Conservation (phyloP, 2,329 filamentous ascomycete species). For the Cladophialophora carrionii region DNA sequence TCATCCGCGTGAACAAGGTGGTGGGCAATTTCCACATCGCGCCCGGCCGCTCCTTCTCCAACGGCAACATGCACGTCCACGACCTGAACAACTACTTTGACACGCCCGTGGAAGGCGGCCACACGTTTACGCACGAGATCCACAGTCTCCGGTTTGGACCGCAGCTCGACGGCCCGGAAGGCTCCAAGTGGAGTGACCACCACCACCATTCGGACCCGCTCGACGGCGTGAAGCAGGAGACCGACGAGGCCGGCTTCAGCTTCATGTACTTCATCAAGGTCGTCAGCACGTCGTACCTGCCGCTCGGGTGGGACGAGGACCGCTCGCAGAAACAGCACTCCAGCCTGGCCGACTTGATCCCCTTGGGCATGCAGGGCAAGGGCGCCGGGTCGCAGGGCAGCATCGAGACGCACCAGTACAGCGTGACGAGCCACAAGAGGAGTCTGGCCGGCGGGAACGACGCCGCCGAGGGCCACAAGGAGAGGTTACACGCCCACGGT, state of each 20-base stretch:
- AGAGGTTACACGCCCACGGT: constrained; percentile 83
- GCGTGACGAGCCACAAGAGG: constrained; percentile 93
- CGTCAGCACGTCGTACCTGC: constrained; percentile 91
- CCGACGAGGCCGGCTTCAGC: constrained; percentile 82
- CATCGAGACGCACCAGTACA: constrained; percentile 97
- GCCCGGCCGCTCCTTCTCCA: constrained; percentile 92
- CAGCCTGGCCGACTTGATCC: constrained; percentile 57
- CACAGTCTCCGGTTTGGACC: constrained; percentile 92
- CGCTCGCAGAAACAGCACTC: constrained; percentile 46
- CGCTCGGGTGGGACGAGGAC: constrained; percentile 80
- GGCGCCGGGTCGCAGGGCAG: constrained; percentile 71
- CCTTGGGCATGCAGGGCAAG: constrained; percentile 70
- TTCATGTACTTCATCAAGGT: constrained; percentile 99
- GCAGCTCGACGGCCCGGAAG: constrained; percentile 65
- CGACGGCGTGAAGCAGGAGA: constrained; percentile 76
- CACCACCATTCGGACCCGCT: constrained; percentile 87
- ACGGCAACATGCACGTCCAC: constrained; percentile 95
- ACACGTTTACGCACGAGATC: constrained; percentile 87
- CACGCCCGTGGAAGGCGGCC: constrained; percentile 66
- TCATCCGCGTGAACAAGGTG: constrained; percentile 95
- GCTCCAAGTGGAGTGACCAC: constrained; percentile 76
- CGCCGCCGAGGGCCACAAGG: constrained; percentile 83
- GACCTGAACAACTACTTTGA: constrained; percentile 96
- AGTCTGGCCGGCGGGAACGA: constrained; percentile 83
- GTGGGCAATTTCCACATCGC: constrained; percentile 98